Base-by-base conservation (phyloP, 1,284 basidiomycete species). In the Caloboletus inedulis region DNA sequence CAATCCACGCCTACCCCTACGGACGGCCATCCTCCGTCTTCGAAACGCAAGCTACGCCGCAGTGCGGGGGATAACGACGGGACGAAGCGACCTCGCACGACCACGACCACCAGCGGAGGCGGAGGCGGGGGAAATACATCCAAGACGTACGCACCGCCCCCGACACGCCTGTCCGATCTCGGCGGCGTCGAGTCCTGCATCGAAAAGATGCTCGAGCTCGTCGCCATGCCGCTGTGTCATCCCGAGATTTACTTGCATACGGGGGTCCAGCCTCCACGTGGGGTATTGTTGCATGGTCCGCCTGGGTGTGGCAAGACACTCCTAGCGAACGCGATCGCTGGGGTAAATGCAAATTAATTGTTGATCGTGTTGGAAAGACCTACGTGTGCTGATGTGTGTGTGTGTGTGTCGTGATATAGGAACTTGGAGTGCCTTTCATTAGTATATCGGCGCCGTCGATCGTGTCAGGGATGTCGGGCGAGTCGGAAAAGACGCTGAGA, bases 241-340 rank as follows among this genome's bases (percentile, higher is more conserved):
- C 96, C 96, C 0, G 96, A 99, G 69, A 87, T 99, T 13, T 99
- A 98, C 72, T 71, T 91, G 7, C 88, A 94, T 62, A 96, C 94
- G 0, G 96, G 96, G 2, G 89, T 98, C 10, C 89, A 91, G 59
- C 88, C 95, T 4, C 95, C 95, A 0, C 76, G 94, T 46, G 96
- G 96, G n/a, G 94, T 99, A 0, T 72, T 99, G 21, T 73, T 99
- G 7, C 92, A 98, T 70, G 97, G 96, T 2, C 96, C 96, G 2
- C 95, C 96, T 0, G 96, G 96, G 8, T 98, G 95, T 65, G 97
- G 97, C 13, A 99, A 99, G 74, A 97, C 94, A 0, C 72, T 95
- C 64, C 72, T 96, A 18, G 94, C 94, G 9, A 87, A 91, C 68
- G 94, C 96, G 19, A 89, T 98, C 47, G 95, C 94, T 36, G 96